These are phyloP conservation scores for Fusarium brachygibbosum DNA, from an alignment of 2,329 filamentous ascomycete species.

Conservation along the genomic window DNA sequence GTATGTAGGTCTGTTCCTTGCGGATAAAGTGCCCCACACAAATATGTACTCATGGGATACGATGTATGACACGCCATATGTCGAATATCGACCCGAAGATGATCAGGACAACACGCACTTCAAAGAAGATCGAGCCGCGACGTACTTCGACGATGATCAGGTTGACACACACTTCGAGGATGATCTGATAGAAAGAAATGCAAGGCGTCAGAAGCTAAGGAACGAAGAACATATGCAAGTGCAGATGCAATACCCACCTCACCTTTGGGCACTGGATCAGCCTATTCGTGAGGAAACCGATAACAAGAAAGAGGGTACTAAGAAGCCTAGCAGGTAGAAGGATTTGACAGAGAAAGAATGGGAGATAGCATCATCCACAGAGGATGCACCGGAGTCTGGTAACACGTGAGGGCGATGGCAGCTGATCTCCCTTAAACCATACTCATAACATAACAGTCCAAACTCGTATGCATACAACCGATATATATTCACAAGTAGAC, in stretches of 20 bases:
- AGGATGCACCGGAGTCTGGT: no score
- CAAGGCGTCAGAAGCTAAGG: not conserved
- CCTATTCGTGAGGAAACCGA: not conserved
- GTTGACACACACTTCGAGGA: not conserved
- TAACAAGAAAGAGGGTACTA: not conserved
- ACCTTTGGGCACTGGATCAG: not conserved
- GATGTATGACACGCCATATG: not conserved
- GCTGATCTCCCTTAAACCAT: no score
- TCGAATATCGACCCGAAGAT: not conserved
- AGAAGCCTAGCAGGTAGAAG: not conserved
- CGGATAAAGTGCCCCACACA: not conserved
- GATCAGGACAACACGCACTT: no score
- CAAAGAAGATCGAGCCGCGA: no score
- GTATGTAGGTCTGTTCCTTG: not conserved
- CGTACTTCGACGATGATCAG: no score
- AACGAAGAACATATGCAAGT: not conserved
- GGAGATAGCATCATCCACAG: no score
- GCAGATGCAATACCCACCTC: not conserved
- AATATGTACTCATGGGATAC: not conserved
- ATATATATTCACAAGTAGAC: no score
- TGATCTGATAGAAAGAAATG: not conserved
- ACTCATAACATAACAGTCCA: no score
- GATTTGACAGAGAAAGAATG: rapidly evolving
- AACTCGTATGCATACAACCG: no score
- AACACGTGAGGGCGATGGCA: no score